Evolutionary conservation across 495 filamentous ascomycete genomes (phyloP), one percentile per base, ranked within the genome.

Genomic region (Talaromyces thailandensis): DNA sequence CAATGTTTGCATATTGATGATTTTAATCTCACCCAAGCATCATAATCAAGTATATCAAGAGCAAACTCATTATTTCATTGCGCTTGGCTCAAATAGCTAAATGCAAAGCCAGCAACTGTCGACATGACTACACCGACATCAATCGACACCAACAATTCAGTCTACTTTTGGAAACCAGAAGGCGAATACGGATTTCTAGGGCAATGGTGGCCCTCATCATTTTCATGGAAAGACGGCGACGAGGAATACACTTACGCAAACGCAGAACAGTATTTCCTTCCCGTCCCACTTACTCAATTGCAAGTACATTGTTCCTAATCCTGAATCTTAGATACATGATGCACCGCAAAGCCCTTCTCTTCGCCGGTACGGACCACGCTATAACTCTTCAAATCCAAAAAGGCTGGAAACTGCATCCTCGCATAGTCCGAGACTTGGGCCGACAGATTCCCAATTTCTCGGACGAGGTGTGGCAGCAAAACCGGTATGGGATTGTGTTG

Each of bases 341-440:
- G 84, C 76, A 85, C 70, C 77, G 76, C 57, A 86, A 86, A 71
- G 84, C 82, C 2, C 51, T 82, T 2, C 75, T 86, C 64, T 86
- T 87, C 74, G 53, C 63, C 32, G 55, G 55, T 23, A 28, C 51
- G 14, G 75, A 79, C 66, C 58, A 56, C 24, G 66, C 67, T 1
- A 66, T 71, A 40, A 77, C 69, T 3, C 62, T 63, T 12, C 31
- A 75, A 51, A 81, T 86, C 69, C 74, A 85, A 50, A 24, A 29
- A 29, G 61, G 24, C 16, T 31, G 61, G 23, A 26, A 56, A 3
- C 25, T 37, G 0, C 58, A 73, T 50, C 81, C 84, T 2, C 68
- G 69, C 23, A 48, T 71, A 24, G 82, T 82, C 62, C 82, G 81
- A 60, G 66, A 66, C n/a, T 74, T 90, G 0, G 87, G 88, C 6